Conservation (phyloP, 1,139 yeast genomes). For the Nadsonia commutata region DNA sequence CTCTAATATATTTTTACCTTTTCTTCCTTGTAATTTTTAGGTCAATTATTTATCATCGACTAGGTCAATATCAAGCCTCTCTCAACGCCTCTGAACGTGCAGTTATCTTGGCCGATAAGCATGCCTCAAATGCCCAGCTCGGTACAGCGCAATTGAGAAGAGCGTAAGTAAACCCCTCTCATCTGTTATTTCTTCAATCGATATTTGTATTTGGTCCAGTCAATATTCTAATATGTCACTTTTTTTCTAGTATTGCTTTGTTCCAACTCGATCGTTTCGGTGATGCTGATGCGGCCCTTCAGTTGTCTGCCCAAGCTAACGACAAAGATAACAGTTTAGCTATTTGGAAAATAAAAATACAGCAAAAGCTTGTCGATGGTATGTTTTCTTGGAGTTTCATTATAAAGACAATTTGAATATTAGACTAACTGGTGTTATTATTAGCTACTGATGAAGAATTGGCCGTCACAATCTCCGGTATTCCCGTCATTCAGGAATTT, state of each 20-base stretch:
- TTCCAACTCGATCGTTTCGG: background rate
- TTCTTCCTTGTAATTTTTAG: background rate
- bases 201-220: no score
- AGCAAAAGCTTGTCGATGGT: no score
- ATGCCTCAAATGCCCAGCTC: background rate
- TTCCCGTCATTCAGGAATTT: conserved; percentile 4
- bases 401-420: no score
- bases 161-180: conserved; percentile 1
- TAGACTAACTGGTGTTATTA: no score
- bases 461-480: background rate
- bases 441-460: background rate
- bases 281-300: conserved; percentile 1
- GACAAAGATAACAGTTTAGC: no score
- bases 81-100: conserved; percentile 1
- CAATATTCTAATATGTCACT: no score
- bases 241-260: background rate
- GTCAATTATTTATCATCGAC: background rate
- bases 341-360: background rate
- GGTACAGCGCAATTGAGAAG: background rate
- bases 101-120: background rate
- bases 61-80: background rate
- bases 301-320: background rate
- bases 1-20: background rate
- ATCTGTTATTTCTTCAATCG: background rate
- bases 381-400: no score